Evolutionary conservation across 1,284 basidiomycete genomes (phyloP).

Genomic region (Fistulinella cinereoalba): DNA sequence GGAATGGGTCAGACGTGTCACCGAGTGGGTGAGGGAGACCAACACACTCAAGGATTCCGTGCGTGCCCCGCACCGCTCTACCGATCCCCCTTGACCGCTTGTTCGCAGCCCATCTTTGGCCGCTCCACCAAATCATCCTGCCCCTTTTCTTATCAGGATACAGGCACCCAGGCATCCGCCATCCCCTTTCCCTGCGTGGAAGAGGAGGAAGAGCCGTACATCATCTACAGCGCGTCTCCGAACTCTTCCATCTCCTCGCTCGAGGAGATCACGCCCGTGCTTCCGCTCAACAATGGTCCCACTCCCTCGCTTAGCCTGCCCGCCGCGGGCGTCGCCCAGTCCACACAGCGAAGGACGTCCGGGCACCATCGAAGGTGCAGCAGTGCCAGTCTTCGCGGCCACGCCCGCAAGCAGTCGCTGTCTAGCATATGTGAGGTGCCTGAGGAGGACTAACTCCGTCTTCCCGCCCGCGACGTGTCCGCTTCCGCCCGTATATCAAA

Average conservation of each 20-base stretch:
- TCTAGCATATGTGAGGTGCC: slow-evolving; percentile 35
- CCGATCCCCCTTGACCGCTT: background rate
- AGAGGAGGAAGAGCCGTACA: slow-evolving; percentile 33
- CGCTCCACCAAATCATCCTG: slow-evolving; percentile 10
- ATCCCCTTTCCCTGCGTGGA: slow-evolving; percentile 31
- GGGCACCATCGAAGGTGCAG: slow-evolving; percentile 33
- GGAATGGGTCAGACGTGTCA: slow-evolving; percentile 35
- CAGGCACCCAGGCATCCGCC: slow-evolving; percentile 14
- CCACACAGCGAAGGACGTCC: slow-evolving; percentile 18
- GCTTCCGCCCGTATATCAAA: background rate
- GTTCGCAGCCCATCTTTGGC: slow-evolving; percentile 20
- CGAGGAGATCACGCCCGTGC: slow-evolving; percentile 31
- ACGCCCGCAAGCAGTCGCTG: slow-evolving; percentile 32
- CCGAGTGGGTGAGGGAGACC: slow-evolving; percentile 36
- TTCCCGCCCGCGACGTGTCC: background rate
- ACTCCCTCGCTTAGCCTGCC: slow-evolving; percentile 11
- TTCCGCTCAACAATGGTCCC: slow-evolving; percentile 17
- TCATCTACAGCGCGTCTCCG: slow-evolving; percentile 37
- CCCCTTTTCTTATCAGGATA: slow-evolving; percentile 16
- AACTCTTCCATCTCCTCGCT: slow-evolving; percentile 34
- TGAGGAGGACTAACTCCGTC: slow-evolving; percentile 27
- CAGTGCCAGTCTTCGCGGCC: slow-evolving; percentile 33
- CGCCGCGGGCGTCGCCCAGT: slow-evolving; percentile 6
- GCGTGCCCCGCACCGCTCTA: slow-evolving; percentile 1
- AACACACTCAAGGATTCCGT: slow-evolving; percentile 29